These are phyloP conservation scores for Triticum monococcum DNA, from an alignment of 176 grass and related monocot genomes.

Conservation along the genomic window DNA sequence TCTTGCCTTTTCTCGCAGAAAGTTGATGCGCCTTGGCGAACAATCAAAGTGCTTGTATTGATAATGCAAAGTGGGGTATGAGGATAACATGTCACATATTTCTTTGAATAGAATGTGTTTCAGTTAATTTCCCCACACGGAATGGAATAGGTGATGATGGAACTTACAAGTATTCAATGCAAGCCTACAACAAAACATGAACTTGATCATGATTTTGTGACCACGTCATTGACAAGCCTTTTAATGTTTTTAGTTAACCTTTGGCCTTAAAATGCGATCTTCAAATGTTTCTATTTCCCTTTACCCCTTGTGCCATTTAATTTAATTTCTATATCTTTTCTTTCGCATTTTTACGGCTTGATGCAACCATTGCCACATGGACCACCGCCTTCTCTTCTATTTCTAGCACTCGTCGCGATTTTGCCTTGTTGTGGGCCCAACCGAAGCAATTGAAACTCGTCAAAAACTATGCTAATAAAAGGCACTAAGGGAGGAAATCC, in stretches of 20 bases:
- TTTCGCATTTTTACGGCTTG: background rate
- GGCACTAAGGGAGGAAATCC: background rate
- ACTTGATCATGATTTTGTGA: background rate
- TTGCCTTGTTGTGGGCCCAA: background rate
- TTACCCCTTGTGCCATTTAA: background rate
- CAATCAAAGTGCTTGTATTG: too few relatives aligned
- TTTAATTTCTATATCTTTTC: background rate
- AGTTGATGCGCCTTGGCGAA: too few relatives aligned
- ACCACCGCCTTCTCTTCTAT: background rate
- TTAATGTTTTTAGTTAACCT: background rate
- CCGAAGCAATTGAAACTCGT: background rate
- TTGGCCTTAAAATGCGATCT: background rate
- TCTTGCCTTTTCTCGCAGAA: too few relatives aligned
- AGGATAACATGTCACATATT: background rate
- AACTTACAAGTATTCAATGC: background rate
- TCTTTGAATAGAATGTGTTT: background rate
- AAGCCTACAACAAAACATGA: background rate
- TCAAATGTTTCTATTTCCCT: background rate
- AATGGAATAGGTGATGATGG: background rate
- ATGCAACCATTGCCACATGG: background rate
- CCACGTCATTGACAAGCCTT: background rate
- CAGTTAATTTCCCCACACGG: background rate
- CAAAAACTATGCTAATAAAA: background rate
- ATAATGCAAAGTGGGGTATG: too few relatives aligned
- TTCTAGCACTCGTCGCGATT: background rate